Conservation (phyloP, 352 stramenopile genomes). For the Halophytophthora batemanensis region DNA sequence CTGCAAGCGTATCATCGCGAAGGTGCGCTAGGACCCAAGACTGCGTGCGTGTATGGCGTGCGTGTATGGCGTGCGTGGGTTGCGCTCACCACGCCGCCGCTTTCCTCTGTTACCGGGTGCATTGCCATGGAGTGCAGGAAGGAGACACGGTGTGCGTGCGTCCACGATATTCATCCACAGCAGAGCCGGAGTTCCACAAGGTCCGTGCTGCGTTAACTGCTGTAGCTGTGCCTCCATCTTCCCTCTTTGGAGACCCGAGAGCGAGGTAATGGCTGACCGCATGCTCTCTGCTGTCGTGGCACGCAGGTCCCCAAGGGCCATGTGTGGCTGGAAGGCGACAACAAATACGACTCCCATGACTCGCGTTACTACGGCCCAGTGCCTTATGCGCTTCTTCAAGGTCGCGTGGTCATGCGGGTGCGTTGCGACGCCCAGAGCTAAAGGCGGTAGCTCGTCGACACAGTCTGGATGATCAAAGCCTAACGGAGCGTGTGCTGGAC, state of each 20-base stretch:
- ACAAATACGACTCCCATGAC: constrained; percentile 94
- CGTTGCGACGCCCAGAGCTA: constrained; percentile 24
- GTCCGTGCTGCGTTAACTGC: constrained; percentile 7
- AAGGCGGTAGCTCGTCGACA: neutral
- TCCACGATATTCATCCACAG: constrained; percentile 62
- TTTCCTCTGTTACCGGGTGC: too few species aligned
- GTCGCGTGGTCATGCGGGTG: constrained; percentile 86
- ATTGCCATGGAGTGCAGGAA: constrained; percentile 26
- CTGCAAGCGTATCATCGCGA: constrained; percentile 88
- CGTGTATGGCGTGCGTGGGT: neutral
- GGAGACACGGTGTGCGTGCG: constrained; percentile 78
- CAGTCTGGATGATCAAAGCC: neutral
- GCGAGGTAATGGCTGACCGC: neutral
- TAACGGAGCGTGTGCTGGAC: neutral
- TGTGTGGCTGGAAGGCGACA: constrained; percentile 97
- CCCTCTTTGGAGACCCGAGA: neutral
- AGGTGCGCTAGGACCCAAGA: constrained; percentile 16
- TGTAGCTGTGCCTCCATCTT: neutral
- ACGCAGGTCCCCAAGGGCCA: constrained; percentile 84
- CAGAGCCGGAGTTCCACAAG: constrained; percentile 75
- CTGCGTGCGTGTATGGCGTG: neutral
- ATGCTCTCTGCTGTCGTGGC: neutral
- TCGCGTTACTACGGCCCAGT: constrained; percentile 95
- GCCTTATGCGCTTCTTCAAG: constrained; percentile 89
- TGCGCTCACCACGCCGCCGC: neutral